Conservation (phyloP, 768 basidiomycete genomes). For the Leucosporidium scottii region DNA sequence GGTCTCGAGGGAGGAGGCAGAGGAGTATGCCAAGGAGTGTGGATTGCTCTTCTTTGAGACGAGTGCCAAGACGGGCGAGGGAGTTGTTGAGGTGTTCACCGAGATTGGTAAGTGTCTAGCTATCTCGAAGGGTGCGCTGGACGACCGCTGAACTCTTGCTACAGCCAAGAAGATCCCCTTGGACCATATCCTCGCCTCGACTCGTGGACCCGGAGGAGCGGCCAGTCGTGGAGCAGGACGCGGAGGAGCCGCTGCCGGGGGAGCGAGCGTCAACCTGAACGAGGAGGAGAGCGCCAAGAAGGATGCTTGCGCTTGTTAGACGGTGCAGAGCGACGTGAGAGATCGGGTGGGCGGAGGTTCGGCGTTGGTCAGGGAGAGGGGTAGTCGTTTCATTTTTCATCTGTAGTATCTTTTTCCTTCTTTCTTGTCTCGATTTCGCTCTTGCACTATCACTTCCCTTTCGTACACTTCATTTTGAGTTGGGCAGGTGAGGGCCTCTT, state of each 20-base stretch:
- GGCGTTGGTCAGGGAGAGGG: too few relatives aligned
- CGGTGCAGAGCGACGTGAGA: too few relatives aligned
- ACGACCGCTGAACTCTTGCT: neutral
- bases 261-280: slow-evolving; percentile 39
- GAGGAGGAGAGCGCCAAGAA: slow-evolving; percentile 41
- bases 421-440: neutral
- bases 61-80: slow-evolving; percentile 92
- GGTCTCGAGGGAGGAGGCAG: slow-evolving; percentile 88
- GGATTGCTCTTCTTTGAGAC: slow-evolving; percentile 95
- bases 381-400: neutral
- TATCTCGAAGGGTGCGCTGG: neutral
- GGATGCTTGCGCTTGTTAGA: slow-evolving; percentile 40
- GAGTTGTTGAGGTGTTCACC: slow-evolving; percentile 92
- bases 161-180: slow-evolving; percentile 81
- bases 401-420: neutral
- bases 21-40: slow-evolving; percentile 92
- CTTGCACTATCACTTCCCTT: too few relatives aligned
- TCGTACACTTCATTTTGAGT: too few relatives aligned
- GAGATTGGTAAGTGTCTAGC: slow-evolving; percentile 69
- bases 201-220: slow-evolving; percentile 39
- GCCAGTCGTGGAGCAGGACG: slow-evolving; percentile 19
- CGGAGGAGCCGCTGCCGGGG: slow-evolving; percentile 45
- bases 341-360: too few relatives aligned
- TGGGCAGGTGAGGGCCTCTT: too few relatives aligned
- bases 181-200: slow-evolving; percentile 84